These are phyloP conservation scores for Daldinia bambusicola DNA, from an alignment of 495 filamentous ascomycete genomes.

Conservation along the genomic window DNA sequence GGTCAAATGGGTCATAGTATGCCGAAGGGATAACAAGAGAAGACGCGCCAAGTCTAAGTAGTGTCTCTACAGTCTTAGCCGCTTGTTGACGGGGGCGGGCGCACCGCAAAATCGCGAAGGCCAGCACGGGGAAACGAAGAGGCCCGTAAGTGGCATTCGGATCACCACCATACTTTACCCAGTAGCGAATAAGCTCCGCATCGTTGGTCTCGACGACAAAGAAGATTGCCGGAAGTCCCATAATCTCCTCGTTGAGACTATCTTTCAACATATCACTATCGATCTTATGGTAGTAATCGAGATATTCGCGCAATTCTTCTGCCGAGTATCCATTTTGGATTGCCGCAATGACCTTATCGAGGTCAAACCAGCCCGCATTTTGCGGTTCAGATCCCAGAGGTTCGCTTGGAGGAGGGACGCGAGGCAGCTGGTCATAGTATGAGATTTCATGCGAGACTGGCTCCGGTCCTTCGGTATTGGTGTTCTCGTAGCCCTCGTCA, in stretches of 20 bases:
- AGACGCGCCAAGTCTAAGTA: slow-evolving; percentile 56
- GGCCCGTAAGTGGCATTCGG: slow-evolving; percentile 44
- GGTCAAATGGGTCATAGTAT: slow-evolving; percentile 33
- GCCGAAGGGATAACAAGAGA: slow-evolving; percentile 22
- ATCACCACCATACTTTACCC: slow-evolving; percentile 51
- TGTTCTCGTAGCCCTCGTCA: slow-evolving; percentile 22
- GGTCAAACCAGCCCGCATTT: slow-evolving; percentile 27
- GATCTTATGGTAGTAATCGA: slow-evolving; percentile 39
- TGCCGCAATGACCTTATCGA: slow-evolving; percentile 37
- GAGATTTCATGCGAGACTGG: slow-evolving; percentile 8
- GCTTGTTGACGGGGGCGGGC: slow-evolving; percentile 33
- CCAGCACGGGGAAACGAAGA: slow-evolving; percentile 54
- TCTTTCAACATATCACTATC: slow-evolving; percentile 25
- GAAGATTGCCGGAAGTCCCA: slow-evolving; percentile 57
- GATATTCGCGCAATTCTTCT: slow-evolving; percentile 36
- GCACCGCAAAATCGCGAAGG: slow-evolving; percentile 55
- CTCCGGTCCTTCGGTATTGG: slow-evolving; percentile 9
- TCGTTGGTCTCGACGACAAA: slow-evolving; percentile 57
- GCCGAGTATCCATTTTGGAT: slow-evolving; percentile 46
- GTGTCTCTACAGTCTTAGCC: slow-evolving; percentile 51
- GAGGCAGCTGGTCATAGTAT: slow-evolving; percentile 35
- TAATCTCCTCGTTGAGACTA: slow-evolving; percentile 46
- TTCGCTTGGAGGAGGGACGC: slow-evolving; percentile 10
- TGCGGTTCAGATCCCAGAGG: neutral
- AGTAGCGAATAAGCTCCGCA: slow-evolving; percentile 49